Evolutionary conservation across 1,284 basidiomycete genomes (phyloP).

Genomic region (Cryptococcus deneoformans): DNA sequence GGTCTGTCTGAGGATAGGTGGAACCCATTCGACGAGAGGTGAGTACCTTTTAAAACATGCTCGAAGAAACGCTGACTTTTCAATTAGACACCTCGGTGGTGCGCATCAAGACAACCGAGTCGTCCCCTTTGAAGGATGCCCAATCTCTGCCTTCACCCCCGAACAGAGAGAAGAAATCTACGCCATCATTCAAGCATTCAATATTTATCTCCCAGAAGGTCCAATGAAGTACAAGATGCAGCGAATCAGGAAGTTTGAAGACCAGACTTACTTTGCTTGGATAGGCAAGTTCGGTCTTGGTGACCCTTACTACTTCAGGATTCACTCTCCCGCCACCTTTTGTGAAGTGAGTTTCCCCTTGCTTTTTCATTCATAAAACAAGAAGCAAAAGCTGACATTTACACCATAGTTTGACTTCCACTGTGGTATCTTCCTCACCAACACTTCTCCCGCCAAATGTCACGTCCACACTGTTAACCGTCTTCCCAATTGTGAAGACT

Average conservation of each 20-base stretch:
- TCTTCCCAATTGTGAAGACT: too few species aligned
- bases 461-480: too few species aligned
- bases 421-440: too few species aligned
- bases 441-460: too few species aligned
- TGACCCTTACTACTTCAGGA: slow-evolving; percentile 46
- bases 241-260: slow-evolving; percentile 21
- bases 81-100: too few species aligned
- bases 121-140: slow-evolving; percentile 40
- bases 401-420: too few species aligned
- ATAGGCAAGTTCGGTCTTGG: slow-evolving; percentile 40
- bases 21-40: slow-evolving; percentile 47
- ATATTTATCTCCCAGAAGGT: slow-evolving; percentile 36
- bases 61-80: too few species aligned
- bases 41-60: too few species aligned
- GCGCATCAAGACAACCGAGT: slow-evolving; percentile 30
- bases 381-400: not conserved
- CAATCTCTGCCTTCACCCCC: slow-evolving; percentile 27
- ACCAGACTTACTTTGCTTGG: slow-evolving; percentile 44
- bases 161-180: slow-evolving; percentile 33
- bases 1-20: slow-evolving; percentile 40
- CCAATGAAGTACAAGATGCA: slow-evolving; percentile 30
- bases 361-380: not conserved
- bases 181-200: slow-evolving; percentile 39
- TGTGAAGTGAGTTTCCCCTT: slow-evolving; percentile 27
- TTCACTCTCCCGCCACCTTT: slow-evolving; percentile 42